A percentile compares a stretch with the other conserved stretches of the same genome.
These are phyloP conservation scores for Monilinia vaccinii-corymbosi DNA, from an alignment of 2,329 filamentous ascomycete genomes.

Conservation along the genomic window DNA sequence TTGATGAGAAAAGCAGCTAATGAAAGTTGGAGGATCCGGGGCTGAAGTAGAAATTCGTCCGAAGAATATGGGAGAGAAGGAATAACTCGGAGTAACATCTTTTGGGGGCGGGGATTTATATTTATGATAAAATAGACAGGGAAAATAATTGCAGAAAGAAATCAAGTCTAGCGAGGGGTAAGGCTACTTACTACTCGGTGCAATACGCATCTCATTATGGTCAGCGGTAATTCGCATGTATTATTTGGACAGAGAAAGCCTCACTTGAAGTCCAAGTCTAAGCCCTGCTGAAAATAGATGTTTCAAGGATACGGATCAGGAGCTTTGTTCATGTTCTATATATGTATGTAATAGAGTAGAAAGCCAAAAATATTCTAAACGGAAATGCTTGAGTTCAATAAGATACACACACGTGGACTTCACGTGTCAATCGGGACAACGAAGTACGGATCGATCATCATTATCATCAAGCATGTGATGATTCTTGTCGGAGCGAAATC, in stretches of 20 bases:
- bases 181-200: neutral
- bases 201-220: neutral
- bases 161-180: neutral
- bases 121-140: neutral
- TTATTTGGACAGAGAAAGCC: neutral
- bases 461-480: neutral
- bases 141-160: neutral
- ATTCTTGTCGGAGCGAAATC: neutral
- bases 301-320: neutral
- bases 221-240: constrained; percentile 6
- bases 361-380: neutral
- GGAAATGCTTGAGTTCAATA: neutral
- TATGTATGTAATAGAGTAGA: neutral
- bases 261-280: constrained; percentile 1
- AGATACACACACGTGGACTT: neutral
- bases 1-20: neutral
- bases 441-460: neutral
- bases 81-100: neutral
- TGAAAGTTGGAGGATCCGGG: neutral
- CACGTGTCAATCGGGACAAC: neutral
- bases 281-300: neutral
- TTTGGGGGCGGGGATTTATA: neutral
- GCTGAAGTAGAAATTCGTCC: neutral
- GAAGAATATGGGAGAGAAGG: neutral
- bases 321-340: neutral